Conservation (phyloP, 192 early-diverging fungal genomes). For the Entomortierella chlamydospora region DNA sequence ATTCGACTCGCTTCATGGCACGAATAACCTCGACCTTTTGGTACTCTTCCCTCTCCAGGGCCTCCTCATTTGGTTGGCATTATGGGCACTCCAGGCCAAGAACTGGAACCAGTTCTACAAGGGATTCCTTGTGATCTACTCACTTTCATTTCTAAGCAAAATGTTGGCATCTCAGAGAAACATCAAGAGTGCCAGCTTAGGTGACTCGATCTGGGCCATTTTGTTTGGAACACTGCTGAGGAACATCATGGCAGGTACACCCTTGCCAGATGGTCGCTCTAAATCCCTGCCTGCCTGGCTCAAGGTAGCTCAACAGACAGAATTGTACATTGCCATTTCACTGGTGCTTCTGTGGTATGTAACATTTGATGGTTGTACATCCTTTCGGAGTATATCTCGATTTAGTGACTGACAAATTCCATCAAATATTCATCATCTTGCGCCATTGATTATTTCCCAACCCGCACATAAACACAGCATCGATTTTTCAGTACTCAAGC, state of each 20-base stretch:
- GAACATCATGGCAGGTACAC: constrained; percentile 42
- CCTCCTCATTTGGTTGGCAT: constrained; percentile 55
- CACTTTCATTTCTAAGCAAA: constrained; percentile 60
- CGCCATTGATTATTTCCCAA: constrained; percentile 7
- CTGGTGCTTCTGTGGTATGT: constrained; percentile 59
- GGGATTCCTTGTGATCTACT: constrained; percentile 59
- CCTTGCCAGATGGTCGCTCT: constrained; percentile 42
- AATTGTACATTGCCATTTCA: constrained; percentile 65
- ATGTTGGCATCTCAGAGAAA: constrained; percentile 57
- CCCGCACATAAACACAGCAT: constrained; percentile 44
- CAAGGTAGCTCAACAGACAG: constrained; percentile 66
- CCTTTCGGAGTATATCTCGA: neutral
- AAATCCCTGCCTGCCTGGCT: constrained; percentile 59
- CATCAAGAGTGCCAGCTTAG: constrained; percentile 59
- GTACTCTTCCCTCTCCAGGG: constrained; percentile 62
- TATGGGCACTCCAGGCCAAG: constrained; percentile 40
- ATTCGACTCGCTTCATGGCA: constrained; percentile 54
- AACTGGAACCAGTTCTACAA: constrained; percentile 53
- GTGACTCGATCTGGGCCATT: constrained; percentile 69
- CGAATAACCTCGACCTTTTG: constrained; percentile 52
- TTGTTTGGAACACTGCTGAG: constrained; percentile 60
- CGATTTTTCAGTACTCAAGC: constrained; percentile 59
- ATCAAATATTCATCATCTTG: constrained; percentile 21
- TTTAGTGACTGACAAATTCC: too few species aligned
- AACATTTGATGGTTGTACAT: neutral